A percentile compares a stretch with the other conserved stretches of the same genome.
Conservation (phyloP, 2,329 filamentous ascomycete genomes). For the Scytalidium sp. region DNA sequence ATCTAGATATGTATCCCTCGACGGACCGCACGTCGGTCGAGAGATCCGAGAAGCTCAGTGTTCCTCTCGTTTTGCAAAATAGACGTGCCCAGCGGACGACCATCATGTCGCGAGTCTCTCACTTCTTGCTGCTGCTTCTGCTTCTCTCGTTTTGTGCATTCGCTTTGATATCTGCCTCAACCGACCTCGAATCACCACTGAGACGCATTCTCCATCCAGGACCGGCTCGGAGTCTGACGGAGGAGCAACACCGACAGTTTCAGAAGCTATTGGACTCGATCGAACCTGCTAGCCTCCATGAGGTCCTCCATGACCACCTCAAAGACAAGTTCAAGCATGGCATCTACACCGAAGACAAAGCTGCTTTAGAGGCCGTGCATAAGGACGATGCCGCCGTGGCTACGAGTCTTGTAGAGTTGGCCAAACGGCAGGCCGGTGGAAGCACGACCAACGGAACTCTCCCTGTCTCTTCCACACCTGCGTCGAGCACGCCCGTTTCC, state of each 20-base stretch:
- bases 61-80: background rate
- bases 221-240: slow-evolving; percentile 2
- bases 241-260: slow-evolving; percentile 38
- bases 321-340: slow-evolving; percentile 65
- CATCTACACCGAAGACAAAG: slow-evolving; percentile 62
- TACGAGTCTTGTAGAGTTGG: slow-evolving; percentile 60
- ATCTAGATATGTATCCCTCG: background rate
- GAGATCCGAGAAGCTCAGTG: background rate
- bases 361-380: slow-evolving; percentile 61
- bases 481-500: slow-evolving; percentile 1
- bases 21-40: background rate
- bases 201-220: slow-evolving; percentile 9
- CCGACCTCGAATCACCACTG: slow-evolving; percentile 20
- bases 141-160: slow-evolving; percentile 29
- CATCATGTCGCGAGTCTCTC: slow-evolving; percentile 38
- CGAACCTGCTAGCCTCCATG: slow-evolving; percentile 60
- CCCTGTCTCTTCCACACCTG: background rate
- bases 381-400: slow-evolving; percentile 59
- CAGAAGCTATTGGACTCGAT: slow-evolving; percentile 53
- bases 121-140: slow-evolving; percentile 31
- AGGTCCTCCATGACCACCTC: slow-evolving; percentile 61
- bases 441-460: slow-evolving; percentile 15
- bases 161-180: slow-evolving; percentile 31
- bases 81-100: background rate
- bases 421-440: slow-evolving; percentile 50